Evolutionary conservation across 2,329 filamentous ascomycete genomes (phyloP).

Genomic region (Phyllosticta paracitricarpa): DNA sequence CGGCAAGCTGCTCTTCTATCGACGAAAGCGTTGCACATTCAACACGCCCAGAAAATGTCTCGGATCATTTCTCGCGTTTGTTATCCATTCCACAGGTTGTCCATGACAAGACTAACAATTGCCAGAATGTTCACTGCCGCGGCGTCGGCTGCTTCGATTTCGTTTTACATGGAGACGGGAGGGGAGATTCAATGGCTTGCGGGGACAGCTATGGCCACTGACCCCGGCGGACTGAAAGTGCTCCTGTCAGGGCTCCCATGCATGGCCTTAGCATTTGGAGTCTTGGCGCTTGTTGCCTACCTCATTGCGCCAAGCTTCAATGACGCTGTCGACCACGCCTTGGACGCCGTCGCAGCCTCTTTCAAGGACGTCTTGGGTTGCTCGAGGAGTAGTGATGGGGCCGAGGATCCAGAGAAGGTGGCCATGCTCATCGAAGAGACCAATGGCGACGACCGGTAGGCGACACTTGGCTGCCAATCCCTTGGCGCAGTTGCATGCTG

Average conservation of each 20-base stretch:
- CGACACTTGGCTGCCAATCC: not conserved
- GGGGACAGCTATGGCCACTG: constrained; percentile 24
- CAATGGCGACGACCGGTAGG: not conserved
- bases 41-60: constrained; percentile 12
- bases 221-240: constrained; percentile 29
- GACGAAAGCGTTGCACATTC: constrained; percentile 5
- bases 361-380: constrained; percentile 5
- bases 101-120: not conserved
- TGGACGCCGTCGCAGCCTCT: constrained; percentile 12
- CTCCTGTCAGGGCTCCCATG: constrained; percentile 25
- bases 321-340: constrained; percentile 12
- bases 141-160: constrained; percentile 27
- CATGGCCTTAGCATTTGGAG: constrained; percentile 18
- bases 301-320: constrained; percentile 22
- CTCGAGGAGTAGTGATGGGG: not conserved
- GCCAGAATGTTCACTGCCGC: constrained; percentile 22
- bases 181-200: constrained; percentile 31
- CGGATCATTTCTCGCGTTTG: constrained; percentile 23
- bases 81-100: constrained; percentile 1
- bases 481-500: not conserved
- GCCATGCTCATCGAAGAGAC: not conserved
- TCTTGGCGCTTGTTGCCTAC: constrained; percentile 21
- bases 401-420: not conserved
- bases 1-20: constrained; percentile 21
- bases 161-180: constrained; percentile 32